A percentile compares a stretch with the other conserved stretches of the same genome.
Conservation (phyloP, 129 eudicot species). For the Tanacetum coccineum region DNA sequence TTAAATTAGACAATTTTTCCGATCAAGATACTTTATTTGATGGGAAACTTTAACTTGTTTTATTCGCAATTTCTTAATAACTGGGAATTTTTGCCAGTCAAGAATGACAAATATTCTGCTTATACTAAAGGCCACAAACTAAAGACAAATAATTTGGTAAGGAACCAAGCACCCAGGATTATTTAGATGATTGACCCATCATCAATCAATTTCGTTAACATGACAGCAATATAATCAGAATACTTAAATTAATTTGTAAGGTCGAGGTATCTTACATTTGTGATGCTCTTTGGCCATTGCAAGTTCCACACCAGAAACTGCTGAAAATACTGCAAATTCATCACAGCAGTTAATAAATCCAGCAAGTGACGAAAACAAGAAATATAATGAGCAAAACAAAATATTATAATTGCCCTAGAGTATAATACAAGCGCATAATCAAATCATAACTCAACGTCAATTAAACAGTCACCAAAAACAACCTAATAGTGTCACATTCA, state of each 20-base stretch:
- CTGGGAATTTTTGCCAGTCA: not conserved
- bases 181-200: constrained; percentile 1
- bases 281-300: constrained; percentile 86
- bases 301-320: constrained; percentile 90
- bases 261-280: constrained; percentile 45
- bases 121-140: constrained; percentile 14
- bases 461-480: constrained; percentile 10
- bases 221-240: constrained; percentile 1
- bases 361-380: constrained; percentile 1
- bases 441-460: constrained; percentile 1
- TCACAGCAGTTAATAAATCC: constrained; percentile 16
- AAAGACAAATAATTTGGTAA: constrained; percentile 14
- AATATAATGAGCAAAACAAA: not conserved
- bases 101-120: constrained; percentile 9
- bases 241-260: too few species aligned
- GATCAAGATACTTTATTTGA: constrained; percentile 1
- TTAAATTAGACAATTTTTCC: too few species aligned
- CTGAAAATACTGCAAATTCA: constrained; percentile 75
- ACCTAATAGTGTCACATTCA: not conserved
- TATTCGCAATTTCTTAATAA: not conserved
- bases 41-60: constrained; percentile 21
- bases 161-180: constrained; percentile 1
- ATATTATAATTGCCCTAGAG: not conserved
- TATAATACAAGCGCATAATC: constrained; percentile 3
- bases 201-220: constrained; percentile 3